A percentile compares a stretch with the other conserved stretches of the same genome.
Conservation (phyloP, 225 moss, liverwort and hornwort species). For the Polytrichum formosum region DNA sequence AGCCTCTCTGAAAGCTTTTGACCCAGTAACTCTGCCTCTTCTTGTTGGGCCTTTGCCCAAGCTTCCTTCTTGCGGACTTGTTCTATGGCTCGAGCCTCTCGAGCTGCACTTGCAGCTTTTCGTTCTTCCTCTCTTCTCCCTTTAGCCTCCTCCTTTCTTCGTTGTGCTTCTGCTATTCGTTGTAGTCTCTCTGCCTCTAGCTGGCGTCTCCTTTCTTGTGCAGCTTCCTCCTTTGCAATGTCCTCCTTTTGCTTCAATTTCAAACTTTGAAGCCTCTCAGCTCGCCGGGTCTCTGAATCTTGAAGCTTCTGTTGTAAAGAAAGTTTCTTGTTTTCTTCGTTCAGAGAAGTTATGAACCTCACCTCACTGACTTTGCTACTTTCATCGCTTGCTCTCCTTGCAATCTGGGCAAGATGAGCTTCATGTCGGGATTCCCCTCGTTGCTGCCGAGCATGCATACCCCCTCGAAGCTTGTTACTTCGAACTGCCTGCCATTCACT, state of each 20-base stretch:
- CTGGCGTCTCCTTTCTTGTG: constrained; percentile 27
- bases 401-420: constrained; percentile 37
- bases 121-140: constrained; percentile 35
- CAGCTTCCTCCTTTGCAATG: constrained; percentile 35
- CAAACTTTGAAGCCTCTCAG: constrained; percentile 32
- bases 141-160: constrained; percentile 34
- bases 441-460: constrained; percentile 38
- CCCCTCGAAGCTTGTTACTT: constrained; percentile 32
- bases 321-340: constrained; percentile 41
- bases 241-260: constrained; percentile 40
- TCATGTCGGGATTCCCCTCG: constrained; percentile 32
- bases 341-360: constrained; percentile 24
- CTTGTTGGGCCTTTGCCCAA: constrained; percentile 30
- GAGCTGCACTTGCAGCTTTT: constrained; percentile 24
- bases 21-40: constrained; percentile 25
- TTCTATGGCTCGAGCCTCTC: constrained; percentile 22
- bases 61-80: constrained; percentile 38
- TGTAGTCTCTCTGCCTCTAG: constrained; percentile 34
- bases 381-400: constrained; percentile 28
- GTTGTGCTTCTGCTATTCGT: constrained; percentile 15
- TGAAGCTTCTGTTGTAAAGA: constrained; percentile 39
- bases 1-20: constrained; percentile 39
- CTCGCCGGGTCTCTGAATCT: constrained; percentile 29
- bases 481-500: constrained; percentile 34
- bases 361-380: constrained; percentile 38